A percentile compares a stretch with the other conserved stretches of the same genome.
Conservation (phyloP, 2,329 filamentous ascomycete species). For the Trichoderma sp. region DNA sequence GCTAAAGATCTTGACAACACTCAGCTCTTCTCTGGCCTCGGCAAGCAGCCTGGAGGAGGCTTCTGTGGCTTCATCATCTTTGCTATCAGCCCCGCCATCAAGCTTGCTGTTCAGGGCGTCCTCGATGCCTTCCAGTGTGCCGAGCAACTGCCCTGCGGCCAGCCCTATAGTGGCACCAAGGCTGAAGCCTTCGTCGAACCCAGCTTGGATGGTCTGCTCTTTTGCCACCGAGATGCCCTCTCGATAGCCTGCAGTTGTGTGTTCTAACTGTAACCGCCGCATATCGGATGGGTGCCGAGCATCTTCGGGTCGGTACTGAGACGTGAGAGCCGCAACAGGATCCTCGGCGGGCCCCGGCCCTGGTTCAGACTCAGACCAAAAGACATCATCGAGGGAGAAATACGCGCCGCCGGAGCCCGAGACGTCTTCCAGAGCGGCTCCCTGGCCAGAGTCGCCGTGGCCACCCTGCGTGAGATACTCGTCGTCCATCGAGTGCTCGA, state of each 20-base stretch:
- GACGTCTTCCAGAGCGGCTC: background rate
- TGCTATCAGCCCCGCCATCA: slow-evolving; percentile 18
- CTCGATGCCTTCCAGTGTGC: slow-evolving; percentile 69
- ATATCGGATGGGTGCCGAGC: slow-evolving; percentile 59
- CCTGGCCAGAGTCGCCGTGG: slow-evolving; percentile 5
- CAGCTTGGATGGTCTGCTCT: slow-evolving; percentile 70
- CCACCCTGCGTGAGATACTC: slow-evolving; percentile 26
- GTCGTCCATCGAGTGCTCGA: slow-evolving; percentile 31
- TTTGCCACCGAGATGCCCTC: slow-evolving; percentile 81
- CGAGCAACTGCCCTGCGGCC: slow-evolving; percentile 70
- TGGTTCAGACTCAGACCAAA: slow-evolving; percentile 31
- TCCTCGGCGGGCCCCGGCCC: background rate
- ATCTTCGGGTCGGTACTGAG: background rate
- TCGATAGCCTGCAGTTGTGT: slow-evolving; percentile 83
- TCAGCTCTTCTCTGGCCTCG: slow-evolving; percentile 57
- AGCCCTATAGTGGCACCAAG: slow-evolving; percentile 79
- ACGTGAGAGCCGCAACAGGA: background rate
- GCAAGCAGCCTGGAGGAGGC: slow-evolving; percentile 37
- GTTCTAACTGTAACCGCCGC: slow-evolving; percentile 68
- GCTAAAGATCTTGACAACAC: slow-evolving; percentile 60
- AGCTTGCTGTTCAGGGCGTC: slow-evolving; percentile 40
- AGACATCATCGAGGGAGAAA: slow-evolving; percentile 38
- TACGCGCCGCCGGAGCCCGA: slow-evolving; percentile 22
- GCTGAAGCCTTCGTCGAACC: slow-evolving; percentile 88
- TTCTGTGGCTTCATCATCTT: slow-evolving; percentile 23